Conservation (phyloP, 805 yeast species). For the Ogataea corticis region DNA sequence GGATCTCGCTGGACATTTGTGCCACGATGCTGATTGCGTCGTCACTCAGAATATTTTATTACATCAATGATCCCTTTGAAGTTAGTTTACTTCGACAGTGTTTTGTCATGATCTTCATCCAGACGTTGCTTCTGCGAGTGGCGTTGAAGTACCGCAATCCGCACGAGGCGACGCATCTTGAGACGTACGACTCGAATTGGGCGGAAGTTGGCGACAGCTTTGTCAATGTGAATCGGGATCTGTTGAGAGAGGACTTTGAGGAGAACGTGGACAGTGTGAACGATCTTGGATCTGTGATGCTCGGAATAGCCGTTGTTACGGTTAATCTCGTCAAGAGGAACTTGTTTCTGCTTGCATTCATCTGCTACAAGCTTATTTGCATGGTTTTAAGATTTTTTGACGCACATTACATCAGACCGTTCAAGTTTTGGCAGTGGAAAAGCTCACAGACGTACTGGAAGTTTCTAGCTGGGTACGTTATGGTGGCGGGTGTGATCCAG, state of each 20-base stretch:
- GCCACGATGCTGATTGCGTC: conserved; percentile 86
- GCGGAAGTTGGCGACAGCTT: conserved; percentile 31
- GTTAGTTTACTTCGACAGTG: conserved; percentile 77
- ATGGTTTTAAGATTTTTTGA: conserved; percentile 63
- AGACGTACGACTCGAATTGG: conserved; percentile 31
- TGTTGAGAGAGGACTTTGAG: conserved; percentile 13
- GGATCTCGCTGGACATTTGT: conserved; percentile 90
- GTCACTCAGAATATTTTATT: conserved; percentile 71
- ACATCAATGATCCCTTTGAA: conserved; percentile 79
- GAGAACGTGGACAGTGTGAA: conserved; percentile 9
- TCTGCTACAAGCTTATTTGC: conserved; percentile 28
- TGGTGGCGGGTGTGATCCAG: conserved; percentile 21
- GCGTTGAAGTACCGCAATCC: conserved; percentile 56
- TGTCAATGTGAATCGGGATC: conserved; percentile 16
- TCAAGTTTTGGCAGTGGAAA: conserved; percentile 84
- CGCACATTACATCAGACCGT: conserved; percentile 64
- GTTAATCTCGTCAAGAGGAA: neutral
- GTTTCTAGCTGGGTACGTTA: conserved; percentile 50
- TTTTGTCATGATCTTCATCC: conserved; percentile 81
- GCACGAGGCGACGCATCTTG: conserved; percentile 42
- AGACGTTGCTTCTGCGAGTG: conserved; percentile 59
- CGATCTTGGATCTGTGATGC: conserved; percentile 14
- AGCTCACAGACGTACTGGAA: conserved; percentile 26
- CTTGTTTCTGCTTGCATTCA: conserved; percentile 10
- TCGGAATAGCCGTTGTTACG: conserved; percentile 7